phyloP scores from a whole-genome alignment of 1,139 yeast species.

The Blastobotrys petasosporus region DNA sequence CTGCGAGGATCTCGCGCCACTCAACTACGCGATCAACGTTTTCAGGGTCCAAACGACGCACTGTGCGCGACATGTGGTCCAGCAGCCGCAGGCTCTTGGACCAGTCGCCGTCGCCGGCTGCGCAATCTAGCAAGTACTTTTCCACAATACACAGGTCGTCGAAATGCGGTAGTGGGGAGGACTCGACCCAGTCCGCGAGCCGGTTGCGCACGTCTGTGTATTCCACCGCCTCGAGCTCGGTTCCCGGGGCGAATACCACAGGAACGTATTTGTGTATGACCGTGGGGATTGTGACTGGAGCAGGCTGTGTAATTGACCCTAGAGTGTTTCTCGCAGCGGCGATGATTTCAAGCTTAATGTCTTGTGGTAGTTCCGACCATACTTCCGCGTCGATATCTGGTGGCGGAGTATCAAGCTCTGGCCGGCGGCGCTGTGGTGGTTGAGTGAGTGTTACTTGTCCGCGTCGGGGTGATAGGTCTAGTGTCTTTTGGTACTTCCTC shows the following conservation, averaged over 20 bases:
- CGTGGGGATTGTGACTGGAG: conserved; percentile 5
- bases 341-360: conserved; percentile 23
- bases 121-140: conserved; percentile 18
- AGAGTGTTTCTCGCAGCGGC: neutral
- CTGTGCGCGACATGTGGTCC: conserved; percentile 17
- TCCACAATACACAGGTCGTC: conserved; percentile 43
- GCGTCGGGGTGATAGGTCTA: neutral
- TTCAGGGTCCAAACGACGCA: no score
- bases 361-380: conserved; percentile 30
- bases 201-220: conserved; percentile 37
- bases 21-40: no score
- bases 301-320: neutral
- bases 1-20: no score
- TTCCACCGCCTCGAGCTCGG: conserved; percentile 15
- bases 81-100: conserved; percentile 19
- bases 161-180: conserved; percentile 44
- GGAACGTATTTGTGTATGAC: conserved; percentile 27
- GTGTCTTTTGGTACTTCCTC: neutral
- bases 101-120: conserved; percentile 24
- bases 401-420: conserved; percentile 7
- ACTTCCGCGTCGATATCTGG: conserved; percentile 12
- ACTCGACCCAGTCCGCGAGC: conserved; percentile 50
- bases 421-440: neutral
- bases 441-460: neutral
- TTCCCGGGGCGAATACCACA: conserved; percentile 35